Evolutionary conservation across 257 asterid species (phyloP).

Genomic region (Galeopsis tetrahit): DNA sequence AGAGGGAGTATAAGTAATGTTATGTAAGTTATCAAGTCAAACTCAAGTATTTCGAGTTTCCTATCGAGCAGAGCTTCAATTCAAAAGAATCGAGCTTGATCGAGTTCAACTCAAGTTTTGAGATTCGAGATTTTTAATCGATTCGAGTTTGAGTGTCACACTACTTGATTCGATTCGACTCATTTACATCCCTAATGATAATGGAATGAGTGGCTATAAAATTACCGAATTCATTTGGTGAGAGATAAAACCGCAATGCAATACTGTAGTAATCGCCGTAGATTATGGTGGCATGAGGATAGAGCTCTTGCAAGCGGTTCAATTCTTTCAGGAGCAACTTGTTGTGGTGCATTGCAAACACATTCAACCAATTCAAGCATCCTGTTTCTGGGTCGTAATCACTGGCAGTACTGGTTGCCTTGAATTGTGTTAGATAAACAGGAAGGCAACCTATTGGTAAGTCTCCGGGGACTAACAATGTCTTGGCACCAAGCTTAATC

Average conservation of each 20-base stretch:
- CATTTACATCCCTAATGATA: too few relatives aligned
- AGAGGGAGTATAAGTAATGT: too few relatives aligned
- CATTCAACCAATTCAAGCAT: conserved; percentile 54
- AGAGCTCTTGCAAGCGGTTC: neutral
- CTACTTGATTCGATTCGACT: too few relatives aligned
- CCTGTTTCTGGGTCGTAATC: conserved; percentile 50
- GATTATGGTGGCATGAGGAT: neutral
- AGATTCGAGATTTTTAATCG: too few relatives aligned
- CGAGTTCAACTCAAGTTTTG: too few relatives aligned
- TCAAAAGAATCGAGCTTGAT: too few relatives aligned
- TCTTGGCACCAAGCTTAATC: conserved; percentile 50
- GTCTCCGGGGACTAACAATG: conserved; percentile 55
- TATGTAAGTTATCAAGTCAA: too few relatives aligned
- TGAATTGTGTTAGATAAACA: conserved; percentile 34
- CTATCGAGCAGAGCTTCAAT: too few relatives aligned
- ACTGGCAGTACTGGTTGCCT: neutral
- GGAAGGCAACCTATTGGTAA: conserved; percentile 52
- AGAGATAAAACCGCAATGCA: conserved; percentile 28
- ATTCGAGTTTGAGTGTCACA: too few relatives aligned
- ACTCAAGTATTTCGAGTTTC: too few relatives aligned
- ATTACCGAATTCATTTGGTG: conserved; percentile 38
- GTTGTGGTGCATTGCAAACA: conserved; percentile 43
- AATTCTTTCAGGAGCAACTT: conserved; percentile 31
- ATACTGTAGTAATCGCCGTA: neutral
- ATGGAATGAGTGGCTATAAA: neutral